Evolutionary conservation across 2,329 filamentous ascomycete species (phyloP).

Genomic region (Claviceps quebecensis): DNA sequence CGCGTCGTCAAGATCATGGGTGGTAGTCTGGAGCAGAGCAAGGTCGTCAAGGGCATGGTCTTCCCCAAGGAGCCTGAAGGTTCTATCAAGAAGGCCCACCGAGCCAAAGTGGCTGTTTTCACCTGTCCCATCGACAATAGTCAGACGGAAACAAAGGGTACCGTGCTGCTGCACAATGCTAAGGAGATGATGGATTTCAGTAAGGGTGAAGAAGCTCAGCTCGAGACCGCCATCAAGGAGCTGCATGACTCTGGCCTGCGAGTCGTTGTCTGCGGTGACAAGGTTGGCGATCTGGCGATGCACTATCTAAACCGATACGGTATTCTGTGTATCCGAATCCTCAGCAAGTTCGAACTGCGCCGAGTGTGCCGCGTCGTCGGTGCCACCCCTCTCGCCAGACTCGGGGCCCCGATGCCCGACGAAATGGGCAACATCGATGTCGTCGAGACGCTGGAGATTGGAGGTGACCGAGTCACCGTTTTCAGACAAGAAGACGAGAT

Average conservation of each 20-base stretch:
- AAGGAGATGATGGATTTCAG: constrained; percentile 99
- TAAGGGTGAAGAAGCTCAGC: constrained; percentile 85
- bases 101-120: constrained; percentile 94
- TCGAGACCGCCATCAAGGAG: constrained; percentile 87
- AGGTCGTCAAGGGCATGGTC: constrained; percentile 95
- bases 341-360: constrained; percentile 95
- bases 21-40: constrained; percentile 83
- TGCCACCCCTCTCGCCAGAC: constrained; percentile 84
- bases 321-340: constrained; percentile 89
- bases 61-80: constrained; percentile 94
- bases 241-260: constrained; percentile 85
- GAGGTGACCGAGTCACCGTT: constrained; percentile 92
- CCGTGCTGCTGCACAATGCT: constrained; percentile 88
- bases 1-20: constrained; percentile 99
- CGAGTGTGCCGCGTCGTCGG: constrained; percentile 91
- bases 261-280: constrained; percentile 81
- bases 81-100: constrained; percentile 73
- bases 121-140: constrained; percentile 90
- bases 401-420: constrained; percentile 98
- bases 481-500: constrained; percentile 92
- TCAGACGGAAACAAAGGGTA: constrained; percentile 98
- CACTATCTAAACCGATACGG: constrained; percentile 97
- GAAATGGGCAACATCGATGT: constrained; percentile 94
- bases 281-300: constrained; percentile 88
- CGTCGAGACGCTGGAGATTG: constrained; percentile 95